A percentile compares a stretch with the other conserved stretches of the same genome.
Evolutionary conservation across 305 asterid genomes (phyloP).

Genomic region (Solanum hybrid): DNA sequence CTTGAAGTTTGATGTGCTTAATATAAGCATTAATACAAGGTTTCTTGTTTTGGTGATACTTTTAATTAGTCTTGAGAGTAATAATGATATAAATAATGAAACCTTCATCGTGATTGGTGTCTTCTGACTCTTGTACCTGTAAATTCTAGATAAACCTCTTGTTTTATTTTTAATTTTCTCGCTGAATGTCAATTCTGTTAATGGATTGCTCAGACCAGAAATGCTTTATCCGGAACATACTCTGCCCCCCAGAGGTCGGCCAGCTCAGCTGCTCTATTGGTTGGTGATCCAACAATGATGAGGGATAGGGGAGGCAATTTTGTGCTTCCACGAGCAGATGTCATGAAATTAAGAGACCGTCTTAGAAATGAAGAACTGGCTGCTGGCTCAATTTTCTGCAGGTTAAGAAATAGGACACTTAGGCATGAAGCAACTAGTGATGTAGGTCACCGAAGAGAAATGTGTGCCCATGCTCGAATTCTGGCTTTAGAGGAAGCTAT

Average conservation of each 20-base stretch:
- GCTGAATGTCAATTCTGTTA: background rate
- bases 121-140: background rate
- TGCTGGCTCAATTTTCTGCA: conserved; percentile 72
- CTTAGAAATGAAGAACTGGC: conserved; percentile 91
- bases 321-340: conserved; percentile 98
- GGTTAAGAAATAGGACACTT: conserved; percentile 52
- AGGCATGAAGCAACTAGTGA: conserved; percentile 69
- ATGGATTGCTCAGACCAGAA: conserved; percentile 66
- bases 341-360: conserved; percentile 96
- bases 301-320: conserved; percentile 97
- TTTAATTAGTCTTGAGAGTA: background rate
- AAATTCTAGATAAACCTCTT: background rate
- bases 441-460: conserved; percentile 85
- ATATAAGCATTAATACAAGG: background rate
- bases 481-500: conserved; percentile 97
- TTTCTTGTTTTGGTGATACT: background rate
- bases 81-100: background rate
- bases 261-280: conserved; percentile 96
- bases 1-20: background rate
- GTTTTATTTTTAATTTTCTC: background rate
- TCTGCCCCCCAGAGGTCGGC: conserved; percentile 99
- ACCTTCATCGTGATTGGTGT: background rate
- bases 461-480: conserved; percentile 99
- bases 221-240: conserved; percentile 95
- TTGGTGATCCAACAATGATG: conserved; percentile 88